Evolutionary conservation across 1,139 yeast species (phyloP).

Genomic region (Yamadazyma mexicana): DNA sequence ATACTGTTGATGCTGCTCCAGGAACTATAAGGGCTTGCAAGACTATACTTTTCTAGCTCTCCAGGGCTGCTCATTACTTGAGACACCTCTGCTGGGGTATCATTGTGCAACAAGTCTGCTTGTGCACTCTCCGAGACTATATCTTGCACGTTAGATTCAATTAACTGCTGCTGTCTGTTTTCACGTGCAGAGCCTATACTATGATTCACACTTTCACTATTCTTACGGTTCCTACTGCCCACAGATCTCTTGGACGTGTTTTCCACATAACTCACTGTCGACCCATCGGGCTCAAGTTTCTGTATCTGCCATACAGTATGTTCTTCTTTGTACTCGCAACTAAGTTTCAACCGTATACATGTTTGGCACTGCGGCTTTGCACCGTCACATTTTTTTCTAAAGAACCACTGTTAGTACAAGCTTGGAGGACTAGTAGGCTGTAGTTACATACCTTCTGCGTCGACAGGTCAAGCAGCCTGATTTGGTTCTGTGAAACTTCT

Average conservation of each 20-base stretch:
- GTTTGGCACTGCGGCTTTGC: constrained; percentile 9
- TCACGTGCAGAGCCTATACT: too few species aligned
- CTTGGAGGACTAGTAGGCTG: not conserved
- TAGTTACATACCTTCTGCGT: constrained; percentile 8
- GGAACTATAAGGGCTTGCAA: too few species aligned
- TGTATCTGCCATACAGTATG: constrained; percentile 10
- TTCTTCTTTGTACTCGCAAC: constrained; percentile 9
- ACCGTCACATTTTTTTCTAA: constrained; percentile 12
- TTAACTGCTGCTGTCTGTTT: too few species aligned
- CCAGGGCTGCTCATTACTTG: too few species aligned
- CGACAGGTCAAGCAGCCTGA: constrained; percentile 11
- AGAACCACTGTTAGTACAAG: constrained; percentile 1
- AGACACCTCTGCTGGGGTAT: too few species aligned
- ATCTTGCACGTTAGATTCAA: too few species aligned
- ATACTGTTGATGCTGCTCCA: too few species aligned
- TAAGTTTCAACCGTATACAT: constrained; percentile 9
- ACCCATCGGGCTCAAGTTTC: constrained; percentile 5
- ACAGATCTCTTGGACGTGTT: not conserved
- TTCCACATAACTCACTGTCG: constrained; percentile 3
- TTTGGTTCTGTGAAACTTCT: constrained; percentile 8
- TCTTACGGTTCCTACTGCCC: too few species aligned
- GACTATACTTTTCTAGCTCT: too few species aligned
- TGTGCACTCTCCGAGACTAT: too few species aligned
- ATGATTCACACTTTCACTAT: too few species aligned
- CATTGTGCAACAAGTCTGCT: too few species aligned